Conservation (phyloP, 1,284 basidiomycete species). For the Phaffia rhodozyma region DNA sequence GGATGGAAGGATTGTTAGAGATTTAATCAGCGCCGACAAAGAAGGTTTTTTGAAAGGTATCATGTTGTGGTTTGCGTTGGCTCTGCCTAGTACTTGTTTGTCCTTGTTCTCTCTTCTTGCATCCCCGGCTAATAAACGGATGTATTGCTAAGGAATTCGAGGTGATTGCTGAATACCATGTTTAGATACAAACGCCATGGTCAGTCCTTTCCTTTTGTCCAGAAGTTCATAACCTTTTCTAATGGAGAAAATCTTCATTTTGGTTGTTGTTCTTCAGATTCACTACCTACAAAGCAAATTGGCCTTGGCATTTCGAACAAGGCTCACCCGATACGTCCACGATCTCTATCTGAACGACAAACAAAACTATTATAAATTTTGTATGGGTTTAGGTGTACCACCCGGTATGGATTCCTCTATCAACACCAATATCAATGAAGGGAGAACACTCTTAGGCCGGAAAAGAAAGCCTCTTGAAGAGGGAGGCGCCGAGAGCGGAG, state of each 20-base stretch:
- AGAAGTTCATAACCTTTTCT: neutral
- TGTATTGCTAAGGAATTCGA: too few relatives aligned
- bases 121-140: too few relatives aligned
- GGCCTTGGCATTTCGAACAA: conserved; percentile 68
- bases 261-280: conserved; percentile 44
- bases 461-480: conserved; percentile 25
- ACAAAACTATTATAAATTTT: conserved; percentile 44
- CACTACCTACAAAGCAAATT: conserved; percentile 84
- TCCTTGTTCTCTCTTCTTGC: too few relatives aligned
- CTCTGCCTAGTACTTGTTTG: conserved; percentile 68
- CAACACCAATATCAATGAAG: neutral
- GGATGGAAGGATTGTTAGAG: conserved; percentile 80
- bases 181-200: conserved; percentile 79
- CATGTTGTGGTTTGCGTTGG: conserved; percentile 77
- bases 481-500: conserved; percentile 45
- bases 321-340: conserved; percentile 80
- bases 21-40: conserved; percentile 38
- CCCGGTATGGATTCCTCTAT: conserved; percentile 2
- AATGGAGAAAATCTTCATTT: conserved; percentile 13
- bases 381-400: conserved; percentile 27
- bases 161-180: too few relatives aligned
- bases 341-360: conserved; percentile 66
- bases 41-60: conserved; percentile 75
- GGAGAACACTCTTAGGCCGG: neutral
- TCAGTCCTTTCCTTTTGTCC: conserved; percentile 27